Evolutionary conservation across 495 filamentous ascomycete genomes (phyloP), one percentile per base, ranked within the genome.

Genomic region (Staphylotrichum tortipilum): DNA sequence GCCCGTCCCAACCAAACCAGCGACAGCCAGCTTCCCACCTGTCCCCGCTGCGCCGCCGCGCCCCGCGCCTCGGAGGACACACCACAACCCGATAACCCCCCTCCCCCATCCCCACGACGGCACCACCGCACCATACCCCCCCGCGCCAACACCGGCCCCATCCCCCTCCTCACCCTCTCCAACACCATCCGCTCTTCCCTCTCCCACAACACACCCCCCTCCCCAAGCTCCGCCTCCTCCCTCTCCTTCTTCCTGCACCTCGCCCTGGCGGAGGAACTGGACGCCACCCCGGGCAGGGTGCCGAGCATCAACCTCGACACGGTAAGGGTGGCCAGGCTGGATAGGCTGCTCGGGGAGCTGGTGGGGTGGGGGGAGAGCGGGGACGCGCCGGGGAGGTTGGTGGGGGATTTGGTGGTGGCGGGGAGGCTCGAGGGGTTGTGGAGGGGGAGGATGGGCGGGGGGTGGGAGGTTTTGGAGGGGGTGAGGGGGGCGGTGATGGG

Each of bases 401-500:
- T 54, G 23, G 50, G 56, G 11, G 45, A 59, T 40, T 45, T 59
- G 7, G 43, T 48, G 5, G 33, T 46, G 14, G 68, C 69, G 11
- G 62, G 58, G 46, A 50, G 28, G 19, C 57, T 77, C 38, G 63
- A 66, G 52, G 49, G 58, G 2, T 40, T 42, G 10, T 77, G 72
- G 74, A 42, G 62, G 29, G 29, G 51, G 1, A 54, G 69, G 5
- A 71, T 74, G 47, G 55, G 56, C 28, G 63, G 53, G 8, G 44
- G 60, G 12, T 73, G 69, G 34, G 65, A 68, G 46, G 60, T 56
- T 48, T 66, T 76, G 21, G 73, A 75, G n/a, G n/a, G n/a, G n/a
- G n/a, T n/a, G n/a, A n/a, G n/a, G n/a, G n/a, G n/a, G n/a, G n/a
- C n/a, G n/a, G n/a, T n/a, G n/a, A n/a, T n/a, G n/a, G n/a, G n/a